Base-by-base conservation (phyloP, 2,329 filamentous ascomycete genomes). In the Epichloe elymi region DNA sequence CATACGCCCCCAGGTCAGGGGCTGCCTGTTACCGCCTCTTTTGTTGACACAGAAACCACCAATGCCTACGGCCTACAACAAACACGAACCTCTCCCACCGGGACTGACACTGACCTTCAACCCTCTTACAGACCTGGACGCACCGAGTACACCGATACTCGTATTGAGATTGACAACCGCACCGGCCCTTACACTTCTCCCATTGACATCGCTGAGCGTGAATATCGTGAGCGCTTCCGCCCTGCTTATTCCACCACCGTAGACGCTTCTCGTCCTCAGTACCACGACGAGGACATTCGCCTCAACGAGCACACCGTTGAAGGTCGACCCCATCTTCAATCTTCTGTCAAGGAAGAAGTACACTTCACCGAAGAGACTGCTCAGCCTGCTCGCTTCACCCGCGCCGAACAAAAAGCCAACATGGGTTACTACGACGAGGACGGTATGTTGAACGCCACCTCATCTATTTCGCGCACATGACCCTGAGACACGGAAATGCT, bases 361-460 rank as follows among this genome's bases (percentile, higher is more conserved):
- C 77, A 77, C 65, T 69, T 85, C 65, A 76, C 69, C 72, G 80
- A 78, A 72, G 84, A 78, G 74, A 86, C 78, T 73, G 79, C 78
- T 68, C 82, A 78, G 68, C 68, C 69, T 65, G 67, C 74, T 63
- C 70, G 65, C 59, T 61, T 62, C 60, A 67, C 61, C 58, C 63
- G 64, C 64, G 57, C 69, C 60, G 58, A 66, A 58, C 66, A 70
- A 53, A 72, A 74, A 62, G 67, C 69, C 69, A 79, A 77, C 68
- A 82, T 82, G 78, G 78, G 76, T 69, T 80, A 81, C 74, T 80
- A 79, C 74, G 77, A 80, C 70, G 76, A 81, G 57, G 71, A 77
- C 60, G 75, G 76, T 80, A 67, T 68, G 76, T 51, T 26, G 14
- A n/a, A 26, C 5, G 3, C 46, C 11, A 36, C 10, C 19, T 41